A percentile compares a stretch with the other conserved stretches of the same genome.
Conservation (phyloP, 2,329 filamentous ascomycete genomes). For the Balansia obtecta region DNA sequence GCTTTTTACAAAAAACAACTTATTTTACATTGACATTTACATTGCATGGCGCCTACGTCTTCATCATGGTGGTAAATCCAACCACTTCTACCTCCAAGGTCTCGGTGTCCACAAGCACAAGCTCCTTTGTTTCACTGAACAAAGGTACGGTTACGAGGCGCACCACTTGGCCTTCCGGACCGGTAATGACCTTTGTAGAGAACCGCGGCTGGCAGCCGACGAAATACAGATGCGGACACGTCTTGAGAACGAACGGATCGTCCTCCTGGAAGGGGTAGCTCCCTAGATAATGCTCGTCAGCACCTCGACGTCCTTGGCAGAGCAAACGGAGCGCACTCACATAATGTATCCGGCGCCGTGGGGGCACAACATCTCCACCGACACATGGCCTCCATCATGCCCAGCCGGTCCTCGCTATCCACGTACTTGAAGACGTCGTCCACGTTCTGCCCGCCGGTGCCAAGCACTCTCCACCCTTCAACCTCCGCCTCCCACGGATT, state of each 20-base stretch:
- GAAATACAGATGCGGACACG: constrained; percentile 85
- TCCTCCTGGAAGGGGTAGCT: constrained; percentile 92
- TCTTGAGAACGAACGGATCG: constrained; percentile 77
- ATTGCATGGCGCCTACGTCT: neutral
- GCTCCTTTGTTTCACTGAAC: constrained; percentile 64
- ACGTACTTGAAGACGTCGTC: constrained; percentile 92
- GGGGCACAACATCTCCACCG: constrained; percentile 85
- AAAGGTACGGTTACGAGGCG: constrained; percentile 72
- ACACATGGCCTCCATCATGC: constrained; percentile 90
- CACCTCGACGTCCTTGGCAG: neutral
- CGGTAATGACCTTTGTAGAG: constrained; percentile 56
- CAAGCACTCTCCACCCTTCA: constrained; percentile 79
- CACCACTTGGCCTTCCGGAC: constrained; percentile 55
- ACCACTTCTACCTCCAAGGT: constrained; percentile 68
- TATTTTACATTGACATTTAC: neutral
- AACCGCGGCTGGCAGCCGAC: constrained; percentile 76
- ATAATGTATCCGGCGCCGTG: constrained; percentile 90
- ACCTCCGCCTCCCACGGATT: constrained; percentile 90
- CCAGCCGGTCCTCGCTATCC: constrained; percentile 60
- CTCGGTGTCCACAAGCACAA: constrained; percentile 77
- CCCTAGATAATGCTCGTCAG: constrained; percentile 38
- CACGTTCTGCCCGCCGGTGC: constrained; percentile 82
- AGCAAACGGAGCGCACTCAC: constrained; percentile 42
- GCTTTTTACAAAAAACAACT: neutral
- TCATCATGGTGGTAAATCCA: constrained; percentile 29